Evolutionary conservation across 23 red algal species (phyloP), one percentile per base, ranked within the genome.

Genomic region (Gracilaria vermiculophylla): DNA sequence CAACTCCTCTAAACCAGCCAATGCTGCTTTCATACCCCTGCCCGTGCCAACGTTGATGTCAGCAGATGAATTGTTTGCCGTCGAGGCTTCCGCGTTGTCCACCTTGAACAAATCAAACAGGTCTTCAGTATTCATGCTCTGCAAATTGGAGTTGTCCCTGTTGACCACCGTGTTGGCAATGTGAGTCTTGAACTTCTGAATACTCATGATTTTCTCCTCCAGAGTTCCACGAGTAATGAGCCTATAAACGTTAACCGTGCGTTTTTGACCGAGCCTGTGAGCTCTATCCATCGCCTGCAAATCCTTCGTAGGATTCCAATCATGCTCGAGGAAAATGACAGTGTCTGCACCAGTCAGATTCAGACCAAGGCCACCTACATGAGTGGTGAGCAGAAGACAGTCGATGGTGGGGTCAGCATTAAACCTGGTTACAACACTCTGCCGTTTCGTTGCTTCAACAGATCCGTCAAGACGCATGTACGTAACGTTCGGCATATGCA

Each of bases 241-340:
- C 0, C 92, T 82, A 50, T 94, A 92, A 28, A 98, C 96, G 58
- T 94, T 98, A 28, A 98, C 96, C 15, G 89, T 93, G 27, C 93
- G 81, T 53, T 87, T 93, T 76, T 98, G 96, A 35, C 96, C 96
- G 61, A 98, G 81, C 31, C 96, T 90, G 47, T 98, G 96, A 53
- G 96, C 96, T 40, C 96, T 41, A 71, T 98, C 96, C 96, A 98
- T 98, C 10, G 96, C 96, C 76, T 98, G 96, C 32, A 98, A 69
- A 72, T 98, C 96, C 35, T 92, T 94, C 12, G 94, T 91, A 5
- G 96, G 96, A 77, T 98, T 98, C 77, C 87, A 98, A 62, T 98
- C 96, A 43, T 92, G 92, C 57, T 98, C 96, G 6, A 98, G 53
- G 75, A 98, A 98, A 40, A 98, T 93, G 48, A 98, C 96, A 40